These are phyloP conservation scores for Claviceps fusiformis DNA, from an alignment of 2,329 filamentous ascomycete species.

Conservation along the genomic window DNA sequence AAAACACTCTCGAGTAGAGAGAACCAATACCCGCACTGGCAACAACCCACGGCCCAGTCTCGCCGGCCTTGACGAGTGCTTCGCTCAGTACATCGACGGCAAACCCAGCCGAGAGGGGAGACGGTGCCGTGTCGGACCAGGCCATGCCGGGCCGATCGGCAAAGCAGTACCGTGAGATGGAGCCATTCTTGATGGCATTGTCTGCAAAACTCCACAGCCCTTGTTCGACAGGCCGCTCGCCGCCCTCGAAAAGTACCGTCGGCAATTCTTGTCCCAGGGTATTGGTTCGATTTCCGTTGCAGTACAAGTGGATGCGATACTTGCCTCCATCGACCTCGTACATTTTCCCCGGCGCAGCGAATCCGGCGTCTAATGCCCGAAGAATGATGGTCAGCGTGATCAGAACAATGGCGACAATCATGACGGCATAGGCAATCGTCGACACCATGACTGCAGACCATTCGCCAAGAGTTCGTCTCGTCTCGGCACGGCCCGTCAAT, in stretches of 20 bases:
- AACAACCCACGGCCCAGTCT: slow-evolving; percentile 79
- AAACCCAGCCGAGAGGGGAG: slow-evolving; percentile 85
- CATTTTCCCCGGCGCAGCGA: slow-evolving; percentile 58
- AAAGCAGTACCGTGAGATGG: slow-evolving; percentile 84
- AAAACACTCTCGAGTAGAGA: slow-evolving; percentile 84
- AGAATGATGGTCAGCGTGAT: slow-evolving; percentile 70
- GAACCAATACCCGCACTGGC: slow-evolving; percentile 78
- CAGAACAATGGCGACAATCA: slow-evolving; percentile 56
- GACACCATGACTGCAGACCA: slow-evolving; percentile 72
- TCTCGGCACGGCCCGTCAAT: slow-evolving; percentile 78
- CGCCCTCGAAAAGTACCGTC: slow-evolving; percentile 77
- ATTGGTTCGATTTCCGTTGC: slow-evolving; percentile 54
- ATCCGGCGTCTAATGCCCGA: slow-evolving; percentile 62
- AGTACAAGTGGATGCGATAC: slow-evolving; percentile 78
- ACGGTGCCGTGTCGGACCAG: slow-evolving; percentile 83
- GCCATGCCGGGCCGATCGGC: slow-evolving; percentile 83
- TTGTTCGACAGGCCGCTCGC: slow-evolving; percentile 65
- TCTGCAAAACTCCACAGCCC: slow-evolving; percentile 71
- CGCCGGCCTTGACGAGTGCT: slow-evolving; percentile 64
- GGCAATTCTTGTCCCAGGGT: slow-evolving; percentile 41
- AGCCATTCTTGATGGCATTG: slow-evolving; percentile 61
- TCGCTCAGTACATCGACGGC: slow-evolving; percentile 81
- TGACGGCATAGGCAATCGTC: slow-evolving; percentile 55
- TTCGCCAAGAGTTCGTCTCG: slow-evolving; percentile 65
- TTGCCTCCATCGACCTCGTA: slow-evolving; percentile 74